A percentile compares a stretch with the other conserved stretches of the same genome.
Evolutionary conservation across 1,284 basidiomycete species (phyloP).

Genomic region (Tilletia horrida): DNA sequence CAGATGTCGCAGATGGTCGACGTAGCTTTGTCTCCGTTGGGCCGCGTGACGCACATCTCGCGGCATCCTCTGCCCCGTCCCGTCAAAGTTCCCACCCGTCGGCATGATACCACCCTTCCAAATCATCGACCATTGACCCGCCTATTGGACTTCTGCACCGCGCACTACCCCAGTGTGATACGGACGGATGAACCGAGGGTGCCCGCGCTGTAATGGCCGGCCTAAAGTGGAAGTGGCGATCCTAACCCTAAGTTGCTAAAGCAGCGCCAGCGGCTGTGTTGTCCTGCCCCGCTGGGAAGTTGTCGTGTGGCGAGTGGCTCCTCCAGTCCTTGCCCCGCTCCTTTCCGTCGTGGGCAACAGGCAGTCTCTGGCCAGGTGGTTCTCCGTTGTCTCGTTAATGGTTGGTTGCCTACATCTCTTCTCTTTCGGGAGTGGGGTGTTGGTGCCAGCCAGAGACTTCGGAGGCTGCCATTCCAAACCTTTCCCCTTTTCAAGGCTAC

Average conservation of each 20-base stretch:
- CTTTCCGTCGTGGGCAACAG: not conserved
- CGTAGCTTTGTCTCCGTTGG: too few species aligned
- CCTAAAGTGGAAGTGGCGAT: slow-evolving; percentile 18
- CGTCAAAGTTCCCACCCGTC: too few species aligned
- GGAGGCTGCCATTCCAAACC: not conserved
- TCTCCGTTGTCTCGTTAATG: not conserved
- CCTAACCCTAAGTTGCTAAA: slow-evolving; percentile 18
- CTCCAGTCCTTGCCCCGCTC: not conserved
- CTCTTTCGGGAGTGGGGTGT: not conserved
- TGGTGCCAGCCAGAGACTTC: not conserved
- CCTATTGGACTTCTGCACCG: slow-evolving; percentile 15
- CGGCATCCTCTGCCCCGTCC: too few species aligned
- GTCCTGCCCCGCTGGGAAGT: not conserved
- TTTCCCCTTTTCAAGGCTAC: slow-evolving; percentile 15
- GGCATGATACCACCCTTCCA: too few species aligned
- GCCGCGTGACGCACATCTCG: too few species aligned
- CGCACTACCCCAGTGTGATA: not conserved
- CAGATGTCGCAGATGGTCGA: too few species aligned
- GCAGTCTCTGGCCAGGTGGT: not conserved
- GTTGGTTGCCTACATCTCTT: not conserved
- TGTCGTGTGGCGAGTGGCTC: not conserved
- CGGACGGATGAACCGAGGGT: slow-evolving; percentile 5
- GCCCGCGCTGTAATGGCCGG: slow-evolving; percentile 8
- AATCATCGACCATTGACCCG: slow-evolving; percentile 17
- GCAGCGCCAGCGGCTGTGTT: not conserved